Evolutionary conservation across 208 protist genomes (phyloP).

Genomic region (Acanthamoeba polyphaga): DNA sequence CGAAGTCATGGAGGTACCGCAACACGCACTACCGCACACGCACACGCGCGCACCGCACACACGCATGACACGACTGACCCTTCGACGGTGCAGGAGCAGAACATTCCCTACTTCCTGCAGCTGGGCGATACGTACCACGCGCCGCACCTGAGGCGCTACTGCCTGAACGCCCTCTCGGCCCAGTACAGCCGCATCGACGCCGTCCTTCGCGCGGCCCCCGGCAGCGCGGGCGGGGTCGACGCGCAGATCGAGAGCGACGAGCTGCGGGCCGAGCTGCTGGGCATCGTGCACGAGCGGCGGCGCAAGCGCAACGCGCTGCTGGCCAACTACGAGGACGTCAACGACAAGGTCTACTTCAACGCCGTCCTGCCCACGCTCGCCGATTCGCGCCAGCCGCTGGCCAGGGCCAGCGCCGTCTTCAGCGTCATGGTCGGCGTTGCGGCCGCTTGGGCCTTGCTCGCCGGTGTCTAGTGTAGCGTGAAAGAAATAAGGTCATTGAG

Average conservation of each 20-base stretch:
- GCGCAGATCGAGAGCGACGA: constrained; percentile 37
- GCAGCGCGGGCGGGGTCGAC: background rate
- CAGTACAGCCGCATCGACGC: background rate
- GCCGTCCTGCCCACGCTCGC: background rate
- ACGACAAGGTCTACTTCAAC: background rate
- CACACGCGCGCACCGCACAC: background rate
- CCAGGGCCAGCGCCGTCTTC: background rate
- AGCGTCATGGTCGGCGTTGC: background rate
- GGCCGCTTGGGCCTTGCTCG: background rate
- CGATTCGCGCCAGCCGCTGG: background rate
- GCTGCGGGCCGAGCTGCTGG: background rate
- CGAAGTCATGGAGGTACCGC: background rate
- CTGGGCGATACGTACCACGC: constrained; percentile 13
- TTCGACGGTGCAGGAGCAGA: background rate
- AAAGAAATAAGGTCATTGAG: too few species aligned
- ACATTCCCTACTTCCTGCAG: constrained; percentile 44
- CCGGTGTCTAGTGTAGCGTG: too few species aligned
- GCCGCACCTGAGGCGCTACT: background rate
- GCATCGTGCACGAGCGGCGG: background rate
- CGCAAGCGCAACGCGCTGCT: background rate
- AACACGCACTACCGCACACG: background rate
- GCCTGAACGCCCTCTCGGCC: background rate
- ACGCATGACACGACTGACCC: background rate
- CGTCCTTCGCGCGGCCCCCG: background rate
- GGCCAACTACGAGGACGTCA: constrained; percentile 7